phyloP scores from a whole-genome alignment of 2,329 filamentous ascomycete species.

The Xylariales sp. region DNA sequence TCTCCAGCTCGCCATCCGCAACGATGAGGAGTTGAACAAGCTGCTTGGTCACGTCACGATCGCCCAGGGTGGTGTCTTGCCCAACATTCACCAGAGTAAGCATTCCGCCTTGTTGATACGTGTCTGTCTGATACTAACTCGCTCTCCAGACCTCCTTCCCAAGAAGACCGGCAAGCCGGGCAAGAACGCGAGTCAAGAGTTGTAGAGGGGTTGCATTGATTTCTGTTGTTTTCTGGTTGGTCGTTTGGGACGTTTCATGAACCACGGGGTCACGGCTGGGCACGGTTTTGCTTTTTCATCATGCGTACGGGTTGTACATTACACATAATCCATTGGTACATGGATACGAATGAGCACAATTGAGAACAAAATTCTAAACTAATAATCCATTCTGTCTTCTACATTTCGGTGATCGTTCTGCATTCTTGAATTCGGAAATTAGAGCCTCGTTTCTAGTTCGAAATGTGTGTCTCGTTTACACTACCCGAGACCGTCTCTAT shows the following conservation, averaged over 20 bases:
- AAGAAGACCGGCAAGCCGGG: slow-evolving; percentile 98
- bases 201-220: slow-evolving; percentile 71
- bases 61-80: slow-evolving; percentile 95
- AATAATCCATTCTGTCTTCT: slow-evolving; percentile 22
- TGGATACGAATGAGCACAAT: slow-evolving; percentile 72
- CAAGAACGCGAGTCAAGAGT: slow-evolving; percentile 93
- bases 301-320: slow-evolving; percentile 75
- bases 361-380: slow-evolving; percentile 55
- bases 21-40: slow-evolving; percentile 99
- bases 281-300: slow-evolving; percentile 73
- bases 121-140: slow-evolving; percentile 26
- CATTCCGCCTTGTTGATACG: slow-evolving; percentile 49
- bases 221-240: slow-evolving; percentile 73
- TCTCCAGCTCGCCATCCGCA: slow-evolving; percentile 98
- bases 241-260: slow-evolving; percentile 77
- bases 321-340: slow-evolving; percentile 73
- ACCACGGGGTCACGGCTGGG: slow-evolving; percentile 84
- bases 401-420: neutral
- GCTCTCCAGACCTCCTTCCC: slow-evolving; percentile 84
- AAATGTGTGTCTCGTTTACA: too few relatives aligned
- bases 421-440: neutral
- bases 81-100: slow-evolving; percentile 97
- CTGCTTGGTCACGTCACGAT: slow-evolving; percentile 95
- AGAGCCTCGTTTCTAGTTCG: too few relatives aligned
- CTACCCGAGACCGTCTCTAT: too few relatives aligned